These are phyloP conservation scores for Atkinsonella hypoxylon DNA, from an alignment of 2,329 filamentous ascomycete genomes.

Conservation along the genomic window DNA sequence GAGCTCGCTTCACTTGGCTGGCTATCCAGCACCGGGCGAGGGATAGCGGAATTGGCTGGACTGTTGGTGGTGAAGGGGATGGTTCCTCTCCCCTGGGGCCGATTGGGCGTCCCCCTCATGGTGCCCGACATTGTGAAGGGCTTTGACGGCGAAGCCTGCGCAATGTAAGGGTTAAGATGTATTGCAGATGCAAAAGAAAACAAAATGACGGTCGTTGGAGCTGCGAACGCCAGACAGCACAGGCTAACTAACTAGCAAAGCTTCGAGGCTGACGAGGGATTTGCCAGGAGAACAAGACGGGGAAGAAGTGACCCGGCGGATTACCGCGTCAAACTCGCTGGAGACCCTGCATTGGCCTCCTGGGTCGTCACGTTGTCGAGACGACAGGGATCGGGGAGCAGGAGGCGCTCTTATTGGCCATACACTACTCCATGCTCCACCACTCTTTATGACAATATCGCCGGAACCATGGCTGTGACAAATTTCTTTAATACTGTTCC, in stretches of 20 bases:
- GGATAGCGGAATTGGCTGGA: constrained; percentile 52
- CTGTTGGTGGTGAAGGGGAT: constrained; percentile 49
- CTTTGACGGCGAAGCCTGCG: background rate
- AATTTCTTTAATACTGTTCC: too few relatives aligned
- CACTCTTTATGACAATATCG: background rate
- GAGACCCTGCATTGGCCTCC: constrained; percentile 1
- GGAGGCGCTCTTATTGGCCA: background rate
- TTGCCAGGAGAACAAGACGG: constrained; percentile 2
- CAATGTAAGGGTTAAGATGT: background rate
- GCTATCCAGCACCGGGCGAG: constrained; percentile 57
- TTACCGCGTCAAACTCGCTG: constrained; percentile 2
- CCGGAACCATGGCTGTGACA: too few relatives aligned
- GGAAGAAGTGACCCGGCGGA: constrained; percentile 5
- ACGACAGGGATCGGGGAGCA: constrained; percentile 3
- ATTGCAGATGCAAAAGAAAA: background rate
- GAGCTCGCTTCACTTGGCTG: constrained; percentile 49
- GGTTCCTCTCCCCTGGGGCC: constrained; percentile 44
- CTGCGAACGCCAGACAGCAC: background rate
- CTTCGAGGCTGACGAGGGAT: background rate
- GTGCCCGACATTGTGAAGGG: constrained; percentile 42
- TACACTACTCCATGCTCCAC: background rate
- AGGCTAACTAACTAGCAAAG: background rate
- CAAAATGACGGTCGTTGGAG: background rate
- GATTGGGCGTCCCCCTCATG: constrained; percentile 57
- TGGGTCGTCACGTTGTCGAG: constrained; percentile 8